Percentiles rank a stretch among this genome's conserved stretches.
Evolutionary conservation across 1,284 basidiomycete species (phyloP).

Genomic region (Heterobasidion irregulare): DNA sequence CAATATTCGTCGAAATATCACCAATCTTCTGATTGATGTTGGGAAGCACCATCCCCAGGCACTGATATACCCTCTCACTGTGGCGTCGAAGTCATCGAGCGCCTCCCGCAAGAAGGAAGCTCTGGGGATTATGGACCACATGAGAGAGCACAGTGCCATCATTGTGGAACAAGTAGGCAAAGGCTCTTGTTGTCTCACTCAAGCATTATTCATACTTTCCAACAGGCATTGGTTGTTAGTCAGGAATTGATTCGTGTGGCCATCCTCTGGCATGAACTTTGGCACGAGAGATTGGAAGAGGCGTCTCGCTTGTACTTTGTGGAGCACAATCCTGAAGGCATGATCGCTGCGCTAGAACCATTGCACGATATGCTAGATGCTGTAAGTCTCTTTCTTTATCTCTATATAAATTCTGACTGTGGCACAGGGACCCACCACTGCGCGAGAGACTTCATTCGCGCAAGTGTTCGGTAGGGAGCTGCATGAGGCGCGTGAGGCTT

Average conservation of each 20-base stretch:
- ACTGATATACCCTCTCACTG: conserved; percentile 95
- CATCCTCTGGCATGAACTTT: conserved; percentile 98
- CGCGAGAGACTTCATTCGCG: conserved; percentile 92
- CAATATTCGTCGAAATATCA: conserved; percentile 87
- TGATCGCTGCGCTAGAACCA: conserved; percentile 94
- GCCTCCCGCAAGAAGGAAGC: conserved; percentile 79
- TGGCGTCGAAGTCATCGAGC: conserved; percentile 95
- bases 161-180: conserved; percentile 80
- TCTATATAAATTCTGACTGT: neutral
- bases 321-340: conserved; percentile 97
- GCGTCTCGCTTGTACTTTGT: conserved; percentile 97
- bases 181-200: conserved; percentile 1
- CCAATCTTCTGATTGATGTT: conserved; percentile 85
- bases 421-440: conserved; percentile 81
- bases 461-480: conserved; percentile 95
- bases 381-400: conserved; percentile 34
- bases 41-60: conserved; percentile 98
- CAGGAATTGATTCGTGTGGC: conserved; percentile 96
- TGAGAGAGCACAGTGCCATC: conserved; percentile 85
- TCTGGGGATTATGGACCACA: conserved; percentile 83
- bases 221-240: conserved; percentile 83
- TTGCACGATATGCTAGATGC: conserved; percentile 91
- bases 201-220: neutral
- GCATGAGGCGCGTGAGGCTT: conserved; percentile 90
- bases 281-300: conserved; percentile 98